phyloP scores from a whole-genome alignment of 164 flowering plant genomes.

The Vitis riparia region DNA sequence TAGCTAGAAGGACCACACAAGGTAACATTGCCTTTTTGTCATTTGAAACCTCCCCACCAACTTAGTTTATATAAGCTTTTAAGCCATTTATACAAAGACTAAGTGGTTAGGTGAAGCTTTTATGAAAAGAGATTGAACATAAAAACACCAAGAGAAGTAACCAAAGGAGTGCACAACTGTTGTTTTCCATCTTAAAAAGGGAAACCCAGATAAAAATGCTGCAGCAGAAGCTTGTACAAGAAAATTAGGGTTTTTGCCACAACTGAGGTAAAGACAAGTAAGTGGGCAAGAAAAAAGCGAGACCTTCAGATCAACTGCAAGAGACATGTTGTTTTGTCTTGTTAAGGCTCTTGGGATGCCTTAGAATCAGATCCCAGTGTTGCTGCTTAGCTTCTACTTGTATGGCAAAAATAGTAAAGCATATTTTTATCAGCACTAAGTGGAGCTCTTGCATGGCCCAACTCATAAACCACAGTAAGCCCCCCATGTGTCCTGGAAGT shows the following conservation, averaged over 20 bases:
- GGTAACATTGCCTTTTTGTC: background rate
- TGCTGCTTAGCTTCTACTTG: background rate
- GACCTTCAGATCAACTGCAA: background rate
- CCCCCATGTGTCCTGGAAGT: background rate
- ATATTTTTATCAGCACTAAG: background rate
- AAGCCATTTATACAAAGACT: background rate
- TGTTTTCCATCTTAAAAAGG: background rate
- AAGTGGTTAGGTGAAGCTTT: constrained; percentile 9
- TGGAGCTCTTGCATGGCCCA: background rate
- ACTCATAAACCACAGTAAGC: background rate
- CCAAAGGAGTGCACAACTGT: background rate
- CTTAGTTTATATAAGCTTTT: background rate
- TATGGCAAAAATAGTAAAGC: background rate
- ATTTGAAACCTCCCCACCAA: background rate
- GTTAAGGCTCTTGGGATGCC: constrained; percentile 1
- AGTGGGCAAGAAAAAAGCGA: background rate
- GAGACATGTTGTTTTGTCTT: background rate
- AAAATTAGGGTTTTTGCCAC: background rate
- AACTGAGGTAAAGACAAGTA: background rate
- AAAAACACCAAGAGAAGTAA: background rate
- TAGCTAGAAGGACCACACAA: background rate
- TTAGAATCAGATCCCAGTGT: background rate
- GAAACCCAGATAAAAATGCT: background rate
- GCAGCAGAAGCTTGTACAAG: background rate
- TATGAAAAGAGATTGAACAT: background rate